Evolutionary conservation across 2,329 filamentous ascomycete genomes (phyloP).

Genomic region (Balansia obtecta): DNA sequence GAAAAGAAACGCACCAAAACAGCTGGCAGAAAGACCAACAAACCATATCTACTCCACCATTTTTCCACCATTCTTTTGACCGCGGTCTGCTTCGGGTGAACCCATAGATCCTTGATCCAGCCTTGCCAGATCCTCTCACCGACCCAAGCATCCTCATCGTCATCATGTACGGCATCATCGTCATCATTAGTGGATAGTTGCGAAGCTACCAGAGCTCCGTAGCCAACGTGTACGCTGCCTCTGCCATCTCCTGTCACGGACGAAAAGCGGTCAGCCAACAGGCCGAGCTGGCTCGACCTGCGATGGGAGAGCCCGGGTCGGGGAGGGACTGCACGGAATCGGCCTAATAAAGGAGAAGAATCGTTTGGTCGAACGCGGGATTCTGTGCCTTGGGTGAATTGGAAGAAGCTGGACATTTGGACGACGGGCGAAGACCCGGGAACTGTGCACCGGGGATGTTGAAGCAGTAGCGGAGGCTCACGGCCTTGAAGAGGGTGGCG

Average conservation of each 20-base stretch:
- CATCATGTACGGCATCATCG: constrained; percentile 16
- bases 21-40: constrained; percentile 50
- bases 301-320: constrained; percentile 18
- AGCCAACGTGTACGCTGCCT: constrained; percentile 44
- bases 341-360: constrained; percentile 48
- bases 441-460: background rate
- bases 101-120: constrained; percentile 40
- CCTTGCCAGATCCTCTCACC: constrained; percentile 24
- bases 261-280: constrained; percentile 23
- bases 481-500: background rate
- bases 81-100: constrained; percentile 45
- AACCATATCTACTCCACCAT: constrained; percentile 52
- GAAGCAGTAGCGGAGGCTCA: constrained; percentile 1
- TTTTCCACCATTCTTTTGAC: constrained; percentile 45
- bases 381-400: constrained; percentile 54
- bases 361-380: constrained; percentile 40
- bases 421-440: constrained; percentile 3
- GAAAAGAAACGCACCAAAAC: constrained; percentile 33
- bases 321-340: constrained; percentile 50
- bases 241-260: constrained; percentile 19
- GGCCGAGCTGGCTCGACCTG: constrained; percentile 24
- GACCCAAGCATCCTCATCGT: constrained; percentile 20
- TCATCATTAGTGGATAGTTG: constrained; percentile 23
- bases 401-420: constrained; percentile 51
- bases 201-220: constrained; percentile 38